phyloP scores from a whole-genome alignment of 768 basidiomycete species.

The Psilocybe cubensis region DNA sequence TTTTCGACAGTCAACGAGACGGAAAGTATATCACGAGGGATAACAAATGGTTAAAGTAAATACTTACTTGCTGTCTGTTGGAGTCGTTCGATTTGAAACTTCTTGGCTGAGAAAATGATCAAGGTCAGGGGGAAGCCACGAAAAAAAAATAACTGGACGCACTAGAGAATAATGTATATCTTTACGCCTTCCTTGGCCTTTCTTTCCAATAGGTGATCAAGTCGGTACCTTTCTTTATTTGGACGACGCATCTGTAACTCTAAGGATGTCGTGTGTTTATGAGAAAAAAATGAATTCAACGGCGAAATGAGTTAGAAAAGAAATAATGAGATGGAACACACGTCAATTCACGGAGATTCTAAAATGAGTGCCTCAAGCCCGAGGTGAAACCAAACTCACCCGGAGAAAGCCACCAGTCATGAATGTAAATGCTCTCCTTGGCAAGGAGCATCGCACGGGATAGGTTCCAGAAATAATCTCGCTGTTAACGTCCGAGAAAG shows the following conservation, averaged over 20 bases:
- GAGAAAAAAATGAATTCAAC: constrained; percentile 5
- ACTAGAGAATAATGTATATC: constrained; percentile 95
- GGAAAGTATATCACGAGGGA: constrained; percentile 1
- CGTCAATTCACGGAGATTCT: not conserved
- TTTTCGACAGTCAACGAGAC: not conserved
- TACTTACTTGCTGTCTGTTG: constrained; percentile 86
- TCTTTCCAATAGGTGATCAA: constrained; percentile 83
- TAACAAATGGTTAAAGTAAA: not conserved
- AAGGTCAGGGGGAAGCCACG: constrained; percentile 3
- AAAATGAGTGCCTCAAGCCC: not conserved
- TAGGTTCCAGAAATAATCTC: constrained; percentile 98
- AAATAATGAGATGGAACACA: not conserved
- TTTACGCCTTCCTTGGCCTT: constrained; percentile 97
- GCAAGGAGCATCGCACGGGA: constrained; percentile 90
- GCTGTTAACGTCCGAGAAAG: constrained; percentile 50
- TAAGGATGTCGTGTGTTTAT: constrained; percentile 24
- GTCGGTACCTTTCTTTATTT: constrained; percentile 78
- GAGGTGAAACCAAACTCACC: constrained; percentile 42
- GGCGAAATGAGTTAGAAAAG: not conserved
- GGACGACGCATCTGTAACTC: constrained; percentile 89
- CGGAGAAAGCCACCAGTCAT: constrained; percentile 98
- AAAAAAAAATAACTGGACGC: constrained; percentile 28
- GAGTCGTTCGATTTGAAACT: constrained; percentile 94
- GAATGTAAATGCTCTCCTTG: constrained; percentile 88
- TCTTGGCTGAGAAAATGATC: constrained; percentile 67